Base-by-base conservation (phyloP, 441 rosid species). In the Daphne laureola region DNA sequence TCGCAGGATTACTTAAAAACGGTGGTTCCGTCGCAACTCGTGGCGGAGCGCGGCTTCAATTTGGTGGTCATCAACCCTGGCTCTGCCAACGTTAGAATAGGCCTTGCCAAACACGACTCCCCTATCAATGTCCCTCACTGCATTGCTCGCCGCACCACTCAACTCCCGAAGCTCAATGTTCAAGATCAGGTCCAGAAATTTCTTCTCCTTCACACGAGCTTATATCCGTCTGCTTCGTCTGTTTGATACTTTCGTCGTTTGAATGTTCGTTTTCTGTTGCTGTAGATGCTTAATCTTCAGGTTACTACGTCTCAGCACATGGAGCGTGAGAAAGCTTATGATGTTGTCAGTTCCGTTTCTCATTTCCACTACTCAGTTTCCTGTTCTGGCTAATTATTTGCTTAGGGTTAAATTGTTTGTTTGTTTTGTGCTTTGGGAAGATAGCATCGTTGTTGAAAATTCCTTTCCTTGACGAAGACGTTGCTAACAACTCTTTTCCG, bases 271-370 rank as follows among this genome's bases (percentile, higher is more conserved):
- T 50, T 12, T 61, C 38, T 59, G 36, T 35, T 36, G 15, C 51
- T 60, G 15, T 61, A 90, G 93, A 73, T 78, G 85, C 86, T 94
- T 62, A 87, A 86, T 69, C 79, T 82, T 78, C 90, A 86, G 73
- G 79, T 87, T 58, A 87, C 91, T 12, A 82, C 92, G 0, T 73
- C 62, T 13, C 99, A 87, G 65, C 90, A 84, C 41, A 70, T 78
- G 75, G 97, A 90, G 12, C 86, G 96, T 14, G 96, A 83, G 73
- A 86, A 80, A 76, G 80, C 96, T 2, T 94, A 90, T 65, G 93
- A 90, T 68, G 58, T 67, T 43, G 97, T 94, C 51, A 76, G 95
- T 61, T 49, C 12, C 36, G 23, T 49, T 5, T 6, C 44, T 42
- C 16, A 25, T 58, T 38, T 17, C 12, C 53, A 43, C 7, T 46